Conservation (phyloP, 2,329 filamentous ascomycete genomes). For the Teratosphaeria gauchensis region DNA sequence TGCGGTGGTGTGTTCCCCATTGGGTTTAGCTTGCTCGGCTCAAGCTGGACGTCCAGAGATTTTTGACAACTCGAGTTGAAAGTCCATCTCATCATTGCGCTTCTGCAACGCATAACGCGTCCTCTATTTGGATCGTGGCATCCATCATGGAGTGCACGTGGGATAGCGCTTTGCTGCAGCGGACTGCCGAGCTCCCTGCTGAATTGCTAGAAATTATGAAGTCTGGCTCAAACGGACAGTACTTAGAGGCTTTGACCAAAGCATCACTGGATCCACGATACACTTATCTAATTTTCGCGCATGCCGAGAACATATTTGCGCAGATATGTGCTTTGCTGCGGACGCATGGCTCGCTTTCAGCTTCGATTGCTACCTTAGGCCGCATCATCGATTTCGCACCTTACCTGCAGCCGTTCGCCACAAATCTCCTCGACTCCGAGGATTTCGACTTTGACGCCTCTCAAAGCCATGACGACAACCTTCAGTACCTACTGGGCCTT, state of each 20-base stretch:
- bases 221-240: constrained; percentile 51
- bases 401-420: constrained; percentile 48
- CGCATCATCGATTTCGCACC: constrained; percentile 74
- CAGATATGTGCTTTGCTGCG: constrained; percentile 60
- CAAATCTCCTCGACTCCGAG: constrained; percentile 13
- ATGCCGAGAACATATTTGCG: constrained; percentile 66
- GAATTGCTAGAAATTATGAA: constrained; percentile 59
- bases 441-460: constrained; percentile 4
- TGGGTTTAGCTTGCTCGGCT: neutral
- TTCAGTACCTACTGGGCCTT: constrained; percentile 49
- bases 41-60: neutral
- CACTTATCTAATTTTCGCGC: constrained; percentile 63
- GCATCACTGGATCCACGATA: constrained; percentile 59
- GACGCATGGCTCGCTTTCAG: constrained; percentile 31
- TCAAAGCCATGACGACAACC: constrained; percentile 10
- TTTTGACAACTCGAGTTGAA: neutral
- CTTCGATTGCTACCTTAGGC: constrained; percentile 58
- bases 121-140: neutral
- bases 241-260: constrained; percentile 61
- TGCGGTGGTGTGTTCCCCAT: neutral
- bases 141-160: constrained; percentile 21
- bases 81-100: neutral
- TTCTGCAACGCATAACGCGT: constrained; percentile 1
- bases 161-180: constrained; percentile 18
- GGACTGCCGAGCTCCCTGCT: constrained; percentile 52